Base-by-base conservation (phyloP, 2,329 filamentous ascomycete species). In the Cladobotryum protrusum region DNA sequence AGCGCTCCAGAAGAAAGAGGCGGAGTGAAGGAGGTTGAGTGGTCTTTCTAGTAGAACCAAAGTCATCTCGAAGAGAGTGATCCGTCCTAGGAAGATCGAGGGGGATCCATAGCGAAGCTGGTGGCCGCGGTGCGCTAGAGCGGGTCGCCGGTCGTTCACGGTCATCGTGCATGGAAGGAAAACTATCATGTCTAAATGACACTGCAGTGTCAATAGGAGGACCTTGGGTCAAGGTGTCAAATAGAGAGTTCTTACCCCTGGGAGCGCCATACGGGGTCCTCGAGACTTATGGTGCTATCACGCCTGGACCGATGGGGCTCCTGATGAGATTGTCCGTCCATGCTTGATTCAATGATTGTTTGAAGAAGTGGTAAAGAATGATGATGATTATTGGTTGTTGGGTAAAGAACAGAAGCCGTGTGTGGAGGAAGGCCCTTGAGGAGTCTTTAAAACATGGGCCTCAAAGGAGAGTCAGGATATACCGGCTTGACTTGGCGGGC, bases 281-380 rank as follows among this genome's bases (percentile, higher is more conserved):
- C 43, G 14, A 45, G 32, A 15, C 43, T 45, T 15, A 45, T 45
- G 43, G 15, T 45, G 34, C 43, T 45, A n/a, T 37, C 43, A 37
- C 32, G 43, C 43, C 43, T 14, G 15, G n/a, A 13, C 19, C 32
- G 43, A 5, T 7, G 37, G 7, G n/a, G 3, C 14, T n/a, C 42
- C 8, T 13, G 36, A n/a, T 3, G 35, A 17, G 35, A 46, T 34
- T n/a, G 12, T 11, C 20, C 19, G 20, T 33, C 20, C 42, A 44
- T 34, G 29, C 2, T 32, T 29, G 42, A 9, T 14, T 18, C 12
- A 18, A 42, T 20, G 39, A 11, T 7, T 8, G 7, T 29, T 29
- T 29, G 24, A 29, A 8, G 24, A 29, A 8, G 24, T 29, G 24
- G 24, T 9, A 29, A 29, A 29, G 24, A 8, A 8, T 29, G 7